phyloP scores from a whole-genome alignment of 345 rosid species.

The Lumnitzera littorea region DNA sequence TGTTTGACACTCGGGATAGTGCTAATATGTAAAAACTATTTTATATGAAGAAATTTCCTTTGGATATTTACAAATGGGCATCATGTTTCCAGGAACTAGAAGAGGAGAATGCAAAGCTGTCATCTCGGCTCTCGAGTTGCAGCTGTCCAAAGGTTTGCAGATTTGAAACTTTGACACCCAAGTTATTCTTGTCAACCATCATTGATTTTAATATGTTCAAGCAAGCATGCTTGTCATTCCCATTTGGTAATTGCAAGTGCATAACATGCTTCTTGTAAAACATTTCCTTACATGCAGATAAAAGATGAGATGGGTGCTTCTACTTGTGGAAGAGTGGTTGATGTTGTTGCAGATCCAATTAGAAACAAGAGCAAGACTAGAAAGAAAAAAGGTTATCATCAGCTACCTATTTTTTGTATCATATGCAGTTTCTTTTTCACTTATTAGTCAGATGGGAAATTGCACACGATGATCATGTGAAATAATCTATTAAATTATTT shows the following conservation, averaged over 20 bases:
- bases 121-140: conserved; percentile 41
- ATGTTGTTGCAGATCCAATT: conserved; percentile 15
- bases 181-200: not conserved
- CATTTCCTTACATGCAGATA: conserved; percentile 21
- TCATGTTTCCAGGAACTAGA: conserved; percentile 51
- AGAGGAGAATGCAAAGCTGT: conserved; percentile 44
- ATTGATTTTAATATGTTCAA: not conserved
- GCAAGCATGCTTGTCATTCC: too few relatives aligned
- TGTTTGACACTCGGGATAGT: too few relatives aligned
- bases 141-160: conserved; percentile 44
- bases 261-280: too few relatives aligned
- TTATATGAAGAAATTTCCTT: not conserved
- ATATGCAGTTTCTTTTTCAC: too few relatives aligned
- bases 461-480: too few relatives aligned
- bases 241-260: too few relatives aligned
- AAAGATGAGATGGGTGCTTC: conserved; percentile 23
- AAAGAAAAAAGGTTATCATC: conserved; percentile 7
- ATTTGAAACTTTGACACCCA: not conserved
- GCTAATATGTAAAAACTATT: too few relatives aligned
- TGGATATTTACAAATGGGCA: not conserved
- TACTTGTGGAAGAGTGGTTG: conserved; percentile 12
- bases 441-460: too few relatives aligned
- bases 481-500: too few relatives aligned
- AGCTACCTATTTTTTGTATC: not conserved
- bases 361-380: conserved; percentile 1